Evolutionary conservation across 2,329 filamentous ascomycete species (phyloP).

Genomic region (Calonectria pauciramosa): DNA sequence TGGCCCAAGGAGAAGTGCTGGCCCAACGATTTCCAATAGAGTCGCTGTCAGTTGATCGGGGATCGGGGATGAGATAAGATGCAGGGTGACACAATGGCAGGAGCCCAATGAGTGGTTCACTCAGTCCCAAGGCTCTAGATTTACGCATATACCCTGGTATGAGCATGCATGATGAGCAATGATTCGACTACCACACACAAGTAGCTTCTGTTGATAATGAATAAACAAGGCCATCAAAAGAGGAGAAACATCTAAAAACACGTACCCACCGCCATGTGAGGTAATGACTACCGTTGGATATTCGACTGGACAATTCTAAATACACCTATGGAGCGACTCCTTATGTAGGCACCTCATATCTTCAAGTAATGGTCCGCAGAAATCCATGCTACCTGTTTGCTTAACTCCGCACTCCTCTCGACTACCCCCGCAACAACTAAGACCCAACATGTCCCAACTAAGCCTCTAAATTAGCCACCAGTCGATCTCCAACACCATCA

Average conservation of each 20-base stretch:
- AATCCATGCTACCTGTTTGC: too few relatives aligned
- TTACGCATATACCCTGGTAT: not conserved
- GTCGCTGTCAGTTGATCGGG: not conserved
- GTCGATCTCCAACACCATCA: not conserved
- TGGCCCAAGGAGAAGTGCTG: slow-evolving; percentile 73
- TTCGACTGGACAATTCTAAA: too few relatives aligned
- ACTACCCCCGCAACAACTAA: not conserved
- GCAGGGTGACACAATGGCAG: not conserved
- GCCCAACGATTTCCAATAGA: slow-evolving; percentile 61
- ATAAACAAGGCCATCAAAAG: too few relatives aligned
- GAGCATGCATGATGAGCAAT: not conserved
- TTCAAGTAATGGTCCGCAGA: too few relatives aligned
- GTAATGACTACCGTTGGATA: too few relatives aligned
- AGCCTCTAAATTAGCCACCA: not conserved
- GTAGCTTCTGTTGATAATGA: too few relatives aligned
- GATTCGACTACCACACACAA: not conserved
- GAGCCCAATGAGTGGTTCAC: not conserved
- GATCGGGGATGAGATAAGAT: not conserved
- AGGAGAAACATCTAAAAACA: too few relatives aligned
- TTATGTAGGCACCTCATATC: too few relatives aligned
- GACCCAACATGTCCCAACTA: not conserved
- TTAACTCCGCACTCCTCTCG: too few relatives aligned
- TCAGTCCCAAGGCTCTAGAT: not conserved
- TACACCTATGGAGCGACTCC: too few relatives aligned
- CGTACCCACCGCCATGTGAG: too few relatives aligned